phyloP scores from a whole-genome alignment of 2,329 filamentous ascomycete species.

The Pestalotiopsis sp. region DNA sequence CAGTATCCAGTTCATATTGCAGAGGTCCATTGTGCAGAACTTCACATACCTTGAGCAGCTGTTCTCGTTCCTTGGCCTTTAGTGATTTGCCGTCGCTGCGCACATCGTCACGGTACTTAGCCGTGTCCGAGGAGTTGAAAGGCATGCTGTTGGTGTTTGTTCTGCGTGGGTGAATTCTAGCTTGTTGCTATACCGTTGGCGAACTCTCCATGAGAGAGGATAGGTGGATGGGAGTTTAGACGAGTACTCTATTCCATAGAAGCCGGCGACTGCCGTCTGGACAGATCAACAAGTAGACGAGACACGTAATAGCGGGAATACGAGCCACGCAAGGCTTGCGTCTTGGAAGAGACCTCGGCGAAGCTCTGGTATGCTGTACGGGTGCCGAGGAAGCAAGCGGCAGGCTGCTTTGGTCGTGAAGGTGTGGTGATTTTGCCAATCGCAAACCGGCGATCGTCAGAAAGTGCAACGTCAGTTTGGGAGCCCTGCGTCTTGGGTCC shows the following conservation, averaged over 20 bases:
- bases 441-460: background rate
- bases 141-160: conserved; percentile 34
- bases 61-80: conserved; percentile 45
- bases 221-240: background rate
- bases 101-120: conserved; percentile 48
- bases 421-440: conserved; percentile 4
- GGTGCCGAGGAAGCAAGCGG: background rate
- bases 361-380: background rate
- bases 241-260: background rate
- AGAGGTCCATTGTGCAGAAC: background rate
- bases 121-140: conserved; percentile 36
- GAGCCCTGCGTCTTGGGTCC: background rate
- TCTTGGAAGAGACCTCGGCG: background rate
- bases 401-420: background rate
- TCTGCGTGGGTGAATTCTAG: background rate
- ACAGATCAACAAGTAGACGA: background rate
- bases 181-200: background rate
- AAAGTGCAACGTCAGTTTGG: conserved; percentile 1
- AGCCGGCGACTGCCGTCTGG: too few relatives aligned
- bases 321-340: background rate
- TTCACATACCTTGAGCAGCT: conserved; percentile 35
- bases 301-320: background rate
- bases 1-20: background rate
- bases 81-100: conserved; percentile 43
- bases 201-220: background rate